Evolutionary conservation across 2,329 filamentous ascomycete species (phyloP).

Genomic region (Fusarium irregulare): DNA sequence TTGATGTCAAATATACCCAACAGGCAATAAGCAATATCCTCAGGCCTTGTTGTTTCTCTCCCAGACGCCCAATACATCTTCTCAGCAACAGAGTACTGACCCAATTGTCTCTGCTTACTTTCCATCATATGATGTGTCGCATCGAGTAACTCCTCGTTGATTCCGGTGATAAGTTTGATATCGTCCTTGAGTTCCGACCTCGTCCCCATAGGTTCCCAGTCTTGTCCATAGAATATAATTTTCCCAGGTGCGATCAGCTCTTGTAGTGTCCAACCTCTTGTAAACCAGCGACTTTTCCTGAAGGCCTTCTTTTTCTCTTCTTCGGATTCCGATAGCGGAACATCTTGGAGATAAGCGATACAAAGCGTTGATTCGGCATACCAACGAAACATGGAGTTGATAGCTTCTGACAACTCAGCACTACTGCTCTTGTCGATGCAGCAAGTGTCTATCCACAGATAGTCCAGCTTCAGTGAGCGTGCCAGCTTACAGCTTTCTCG

Average conservation of each 20-base stretch:
- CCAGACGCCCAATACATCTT: conserved; percentile 49
- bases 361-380: conserved; percentile 45
- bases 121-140: conserved; percentile 18
- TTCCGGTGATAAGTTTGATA: conserved; percentile 34
- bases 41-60: conserved; percentile 46
- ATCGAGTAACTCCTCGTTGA: conserved; percentile 35
- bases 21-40: conserved; percentile 50
- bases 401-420: conserved; percentile 48
- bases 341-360: conserved; percentile 44
- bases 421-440: conserved; percentile 51
- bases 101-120: conserved; percentile 7
- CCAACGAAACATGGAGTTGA: conserved; percentile 52
- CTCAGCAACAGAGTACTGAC: conserved; percentile 41
- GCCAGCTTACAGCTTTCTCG: conserved; percentile 38
- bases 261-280: conserved; percentile 48
- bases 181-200: conserved; percentile 33
- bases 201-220: conserved; percentile 38
- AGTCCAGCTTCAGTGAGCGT: conserved; percentile 28
- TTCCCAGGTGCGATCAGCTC: conserved; percentile 47
- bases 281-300: conserved; percentile 42
- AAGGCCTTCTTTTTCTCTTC: conserved; percentile 5
- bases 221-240: conserved; percentile 41
- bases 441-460: conserved; percentile 50
- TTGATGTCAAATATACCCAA: conserved; percentile 50
- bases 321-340: conserved; percentile 6